Percentiles rank a stretch among this genome's conserved stretches.
Evolutionary conservation across 2,329 filamentous ascomycete genomes (phyloP).

Genomic region (Lizonia empirigonia): DNA sequence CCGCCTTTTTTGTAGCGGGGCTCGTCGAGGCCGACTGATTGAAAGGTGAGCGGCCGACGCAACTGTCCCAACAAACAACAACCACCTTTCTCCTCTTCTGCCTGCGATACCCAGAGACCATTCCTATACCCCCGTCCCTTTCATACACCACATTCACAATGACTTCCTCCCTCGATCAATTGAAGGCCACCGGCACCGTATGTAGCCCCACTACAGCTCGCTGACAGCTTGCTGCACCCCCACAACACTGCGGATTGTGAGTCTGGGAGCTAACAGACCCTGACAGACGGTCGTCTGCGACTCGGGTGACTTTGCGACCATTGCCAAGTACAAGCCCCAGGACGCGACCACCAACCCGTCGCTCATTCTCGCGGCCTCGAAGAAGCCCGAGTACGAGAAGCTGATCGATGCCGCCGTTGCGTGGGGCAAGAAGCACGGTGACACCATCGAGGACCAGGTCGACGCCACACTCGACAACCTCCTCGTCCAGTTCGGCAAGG

Average conservation of each 20-base stretch:
- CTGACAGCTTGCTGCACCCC: slow-evolving; percentile 8
- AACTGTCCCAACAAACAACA: slow-evolving; percentile 29
- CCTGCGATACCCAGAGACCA: slow-evolving; percentile 1
- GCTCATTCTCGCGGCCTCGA: slow-evolving; percentile 95
- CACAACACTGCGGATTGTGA: not conserved
- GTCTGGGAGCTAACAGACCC: slow-evolving; percentile 13
- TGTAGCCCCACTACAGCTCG: slow-evolving; percentile 53
- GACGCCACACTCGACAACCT: slow-evolving; percentile 91
- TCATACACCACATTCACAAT: slow-evolving; percentile 56
- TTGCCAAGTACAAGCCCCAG: slow-evolving; percentile 99
- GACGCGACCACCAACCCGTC: slow-evolving; percentile 99
- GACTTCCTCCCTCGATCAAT: slow-evolving; percentile 90
- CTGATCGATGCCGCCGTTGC: slow-evolving; percentile 84
- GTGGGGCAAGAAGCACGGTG: slow-evolving; percentile 79
- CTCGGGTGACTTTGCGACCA: slow-evolving; percentile 84
- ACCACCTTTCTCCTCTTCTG: slow-evolving; percentile 6
- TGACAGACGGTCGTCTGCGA: slow-evolving; percentile 89
- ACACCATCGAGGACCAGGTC: slow-evolving; percentile 76
- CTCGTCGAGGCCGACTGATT: slow-evolving; percentile 30
- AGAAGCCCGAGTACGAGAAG: slow-evolving; percentile 95
- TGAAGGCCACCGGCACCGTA: slow-evolving; percentile 96
- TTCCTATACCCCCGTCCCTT: slow-evolving; percentile 2
- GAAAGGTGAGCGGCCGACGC: slow-evolving; percentile 30
- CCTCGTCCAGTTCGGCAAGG: slow-evolving; percentile 95
- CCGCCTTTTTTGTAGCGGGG: slow-evolving; percentile 28